Evolutionary conservation across 1,284 basidiomycete genomes (phyloP), one percentile per base, ranked within the genome.

Genomic region (Cryptococcus maquisensis): DNA sequence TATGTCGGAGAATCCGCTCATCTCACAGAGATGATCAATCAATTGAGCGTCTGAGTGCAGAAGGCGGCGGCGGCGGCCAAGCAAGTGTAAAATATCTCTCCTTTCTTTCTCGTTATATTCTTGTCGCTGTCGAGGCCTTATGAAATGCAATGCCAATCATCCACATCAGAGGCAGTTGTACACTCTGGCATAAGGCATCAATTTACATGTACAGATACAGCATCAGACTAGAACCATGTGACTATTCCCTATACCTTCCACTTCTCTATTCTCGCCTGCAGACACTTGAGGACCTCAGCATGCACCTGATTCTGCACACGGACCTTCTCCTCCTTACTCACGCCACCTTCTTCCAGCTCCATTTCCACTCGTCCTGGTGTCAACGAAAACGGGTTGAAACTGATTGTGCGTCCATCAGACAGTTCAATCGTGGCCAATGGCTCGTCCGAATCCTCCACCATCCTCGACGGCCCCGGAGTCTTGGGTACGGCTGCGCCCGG

Each of bases 1-100:
- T 93, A 84, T 69, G 80, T 80, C 43, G 83, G 84, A 61, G 90
- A 92, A 67, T 83, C 82, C 9, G 79, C 80, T 35, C 71, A 79
- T 28, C 77, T 91, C 52, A 79, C 83, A 28, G 82, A 86, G 52
- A 54, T 70, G 51, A 77, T 79, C 62, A 71, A 72, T 20, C 57
- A 62, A 23, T 65, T 72, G 55, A 60, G 59, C 41, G 54, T 64
- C 16, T 70, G 60, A 49, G 39, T 26, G 32, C 4, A 28, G 28
- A 28, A 10, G 28, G 28, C n/a, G n/a, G n/a, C n/a, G n/a, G n/a
- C n/a, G 26, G n/a, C 24, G 47, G 40, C n/a, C 49, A 35, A 37
- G 32, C 15, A 20, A 5, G 38, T 24, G 41, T 16, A 44, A 9
- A 32, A 18, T 18, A 26, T 46, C 15, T 46, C 23, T 10, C 15